Percentiles rank a stretch among this genome's conserved stretches.
phyloP scores from a whole-genome alignment of 192 early-diverging fungal species.

The Coemansia nantahalensis region DNA sequence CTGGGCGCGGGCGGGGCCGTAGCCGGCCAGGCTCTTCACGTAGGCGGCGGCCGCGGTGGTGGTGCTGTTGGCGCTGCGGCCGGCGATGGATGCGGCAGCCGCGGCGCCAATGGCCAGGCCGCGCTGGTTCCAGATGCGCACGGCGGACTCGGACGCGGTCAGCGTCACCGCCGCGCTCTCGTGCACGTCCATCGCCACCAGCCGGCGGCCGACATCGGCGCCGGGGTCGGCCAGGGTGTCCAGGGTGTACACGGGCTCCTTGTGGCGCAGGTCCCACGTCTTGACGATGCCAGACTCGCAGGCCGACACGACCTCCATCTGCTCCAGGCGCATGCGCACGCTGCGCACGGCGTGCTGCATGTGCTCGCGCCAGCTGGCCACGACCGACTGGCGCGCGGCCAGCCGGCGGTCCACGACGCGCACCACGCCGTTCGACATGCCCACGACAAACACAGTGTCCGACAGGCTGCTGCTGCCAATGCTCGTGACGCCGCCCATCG shows the following conservation, averaged over 20 bases:
- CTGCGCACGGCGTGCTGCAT: constrained; percentile 25
- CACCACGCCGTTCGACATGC: constrained; percentile 43
- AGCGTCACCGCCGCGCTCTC: constrained; percentile 43
- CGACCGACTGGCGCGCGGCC: constrained; percentile 22
- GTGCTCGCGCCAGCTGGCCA: constrained; percentile 48
- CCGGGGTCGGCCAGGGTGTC: constrained; percentile 33
- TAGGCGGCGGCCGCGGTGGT: constrained; percentile 20
- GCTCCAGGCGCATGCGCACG: constrained; percentile 34
- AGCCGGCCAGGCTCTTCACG: constrained; percentile 42
- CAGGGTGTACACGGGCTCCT: constrained; percentile 12
- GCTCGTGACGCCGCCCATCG: constrained; percentile 44
- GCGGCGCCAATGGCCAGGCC: constrained; percentile 41
- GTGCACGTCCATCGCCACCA: constrained; percentile 44
- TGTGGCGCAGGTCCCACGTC: constrained; percentile 52
- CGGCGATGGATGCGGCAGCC: constrained; percentile 4
- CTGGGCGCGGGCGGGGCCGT: constrained; percentile 2
- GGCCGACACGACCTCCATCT: constrained; percentile 43
- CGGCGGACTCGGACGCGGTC: constrained; percentile 36
- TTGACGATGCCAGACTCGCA: constrained; percentile 35
- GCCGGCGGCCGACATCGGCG: constrained; percentile 17
- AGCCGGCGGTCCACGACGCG: constrained; percentile 50
- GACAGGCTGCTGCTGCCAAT: constrained; percentile 38
- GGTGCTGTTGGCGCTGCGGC: background rate
- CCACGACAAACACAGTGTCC: constrained; percentile 43
- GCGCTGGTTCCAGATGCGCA: constrained; percentile 52